Conservation (phyloP, 768 basidiomycete genomes). For the Serpula lacrymans region DNA sequence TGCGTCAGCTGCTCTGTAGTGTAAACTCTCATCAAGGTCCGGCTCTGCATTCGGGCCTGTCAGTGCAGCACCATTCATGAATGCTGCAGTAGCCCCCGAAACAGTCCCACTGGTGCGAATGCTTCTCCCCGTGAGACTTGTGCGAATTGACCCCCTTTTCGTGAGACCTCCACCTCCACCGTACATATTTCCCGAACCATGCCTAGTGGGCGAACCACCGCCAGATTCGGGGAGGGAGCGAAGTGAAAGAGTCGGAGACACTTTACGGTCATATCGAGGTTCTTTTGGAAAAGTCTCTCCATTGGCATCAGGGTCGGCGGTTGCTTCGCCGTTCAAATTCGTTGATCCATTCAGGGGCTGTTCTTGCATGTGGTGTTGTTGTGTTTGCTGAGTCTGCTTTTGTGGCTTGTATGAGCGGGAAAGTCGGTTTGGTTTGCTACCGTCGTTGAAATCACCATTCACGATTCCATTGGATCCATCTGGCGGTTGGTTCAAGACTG, state of each 20-base stretch:
- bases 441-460: not conserved
- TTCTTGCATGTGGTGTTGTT: not conserved
- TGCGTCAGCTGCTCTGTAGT: slow-evolving; percentile 42
- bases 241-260: slow-evolving; percentile 12
- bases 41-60: slow-evolving; percentile 45
- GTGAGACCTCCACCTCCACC: slow-evolving; percentile 3
- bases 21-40: slow-evolving; percentile 37
- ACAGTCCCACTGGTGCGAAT: slow-evolving; percentile 9
- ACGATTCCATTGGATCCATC: not conserved
- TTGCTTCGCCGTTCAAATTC: not conserved
- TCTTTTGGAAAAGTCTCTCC: not conserved
- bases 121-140: slow-evolving; percentile 18
- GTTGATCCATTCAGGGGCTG: not conserved
- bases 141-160: slow-evolving; percentile 22
- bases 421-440: not conserved
- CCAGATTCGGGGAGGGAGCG: slow-evolving; percentile 20
- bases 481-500: not conserved
- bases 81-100: slow-evolving; percentile 26
- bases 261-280: not conserved
- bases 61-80: slow-evolving; percentile 53
- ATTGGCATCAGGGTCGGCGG: not conserved
- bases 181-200: not conserved
- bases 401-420: not conserved
- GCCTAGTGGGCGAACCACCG: not conserved
- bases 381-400: not conserved